These are phyloP conservation scores for Helianthus tuberosus DNA, from an alignment of 129 eudicot species.

Conservation along the genomic window DNA sequence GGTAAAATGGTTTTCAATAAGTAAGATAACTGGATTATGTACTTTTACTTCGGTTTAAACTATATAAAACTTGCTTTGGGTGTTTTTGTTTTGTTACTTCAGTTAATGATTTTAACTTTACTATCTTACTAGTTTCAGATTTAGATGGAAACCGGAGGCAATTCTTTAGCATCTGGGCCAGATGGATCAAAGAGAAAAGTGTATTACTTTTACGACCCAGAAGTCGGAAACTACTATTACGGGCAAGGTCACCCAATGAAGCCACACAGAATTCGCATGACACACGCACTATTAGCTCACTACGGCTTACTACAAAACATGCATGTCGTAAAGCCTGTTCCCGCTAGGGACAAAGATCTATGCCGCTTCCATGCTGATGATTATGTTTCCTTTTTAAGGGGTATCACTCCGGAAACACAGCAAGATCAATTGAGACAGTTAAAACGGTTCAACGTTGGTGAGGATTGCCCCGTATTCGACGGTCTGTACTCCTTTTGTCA, in stretches of 20 bases:
- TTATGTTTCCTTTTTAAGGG: slow-evolving; percentile 63
- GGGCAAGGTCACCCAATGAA: slow-evolving; percentile 98
- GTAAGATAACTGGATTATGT: not conserved
- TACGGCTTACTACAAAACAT: slow-evolving; percentile 69
- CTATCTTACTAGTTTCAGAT: slow-evolving; percentile 9
- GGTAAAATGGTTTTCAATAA: not conserved
- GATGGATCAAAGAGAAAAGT: slow-evolving; percentile 87
- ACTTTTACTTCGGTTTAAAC: not conserved
- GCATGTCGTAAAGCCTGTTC: slow-evolving; percentile 68
- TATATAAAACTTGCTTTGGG: slow-evolving; percentile 1
- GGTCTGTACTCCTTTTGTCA: slow-evolving; percentile 77
- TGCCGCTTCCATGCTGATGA: slow-evolving; percentile 84
- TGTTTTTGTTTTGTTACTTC: not conserved
- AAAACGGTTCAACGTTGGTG: slow-evolving; percentile 70
- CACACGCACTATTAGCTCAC: slow-evolving; percentile 75
- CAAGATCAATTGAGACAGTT: slow-evolving; percentile 74
- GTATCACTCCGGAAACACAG: slow-evolving; percentile 76
- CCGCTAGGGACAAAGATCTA: slow-evolving; percentile 74
- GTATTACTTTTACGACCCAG: slow-evolving; percentile 83
- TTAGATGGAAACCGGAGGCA: slow-evolving; percentile 72
- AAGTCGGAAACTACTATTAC: slow-evolving; percentile 82
- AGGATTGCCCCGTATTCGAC: slow-evolving; percentile 80
- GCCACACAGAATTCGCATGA: slow-evolving; percentile 96
- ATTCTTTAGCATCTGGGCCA: slow-evolving; percentile 79
- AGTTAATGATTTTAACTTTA: slow-evolving; percentile 11